Conservation (phyloP, 2,329 filamentous ascomycete genomes). For the Microcyclospora pomicola region DNA sequence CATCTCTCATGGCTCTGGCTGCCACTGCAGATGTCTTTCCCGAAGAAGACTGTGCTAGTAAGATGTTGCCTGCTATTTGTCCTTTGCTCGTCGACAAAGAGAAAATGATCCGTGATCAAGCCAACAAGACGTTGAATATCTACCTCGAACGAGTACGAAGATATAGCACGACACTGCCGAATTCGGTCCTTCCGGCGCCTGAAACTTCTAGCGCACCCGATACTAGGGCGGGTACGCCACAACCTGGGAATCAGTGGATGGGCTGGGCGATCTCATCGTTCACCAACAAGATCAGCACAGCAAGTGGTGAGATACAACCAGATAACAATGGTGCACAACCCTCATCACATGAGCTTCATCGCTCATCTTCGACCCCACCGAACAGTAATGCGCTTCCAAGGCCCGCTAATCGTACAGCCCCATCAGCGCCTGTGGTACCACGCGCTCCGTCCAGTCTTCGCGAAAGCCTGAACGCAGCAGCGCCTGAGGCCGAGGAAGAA, state of each 20-base stretch:
- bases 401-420: slow-evolving; percentile 15
- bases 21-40: slow-evolving; percentile 77
- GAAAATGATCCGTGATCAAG: slow-evolving; percentile 83
- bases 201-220: slow-evolving; percentile 31
- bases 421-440: slow-evolving; percentile 18
- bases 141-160: slow-evolving; percentile 77
- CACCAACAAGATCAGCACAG: slow-evolving; percentile 79
- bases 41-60: slow-evolving; percentile 77
- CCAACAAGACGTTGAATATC: slow-evolving; percentile 73
- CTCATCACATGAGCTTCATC: slow-evolving; percentile 25
- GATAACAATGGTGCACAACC: slow-evolving; percentile 36
- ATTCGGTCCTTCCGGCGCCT: slow-evolving; percentile 59
- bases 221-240: slow-evolving; percentile 65
- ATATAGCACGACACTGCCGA: slow-evolving; percentile 61
- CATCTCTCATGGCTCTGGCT: slow-evolving; percentile 68
- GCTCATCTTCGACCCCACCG: slow-evolving; percentile 37
- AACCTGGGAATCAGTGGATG: slow-evolving; percentile 55
- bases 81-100: slow-evolving; percentile 86
- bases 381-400: slow-evolving; percentile 19
- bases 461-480: slow-evolving; percentile 4
- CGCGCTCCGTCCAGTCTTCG: slow-evolving; percentile 17
- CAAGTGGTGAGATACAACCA: slow-evolving; percentile 72
- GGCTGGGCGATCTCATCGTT: slow-evolving; percentile 99
- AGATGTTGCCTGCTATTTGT: slow-evolving; percentile 72
- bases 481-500: slow-evolving; percentile 31